Evolutionary conservation across 352 stramenopile species (phyloP), one percentile per base, ranked within the genome.

Genomic region (Phytophthora hybrid): DNA sequence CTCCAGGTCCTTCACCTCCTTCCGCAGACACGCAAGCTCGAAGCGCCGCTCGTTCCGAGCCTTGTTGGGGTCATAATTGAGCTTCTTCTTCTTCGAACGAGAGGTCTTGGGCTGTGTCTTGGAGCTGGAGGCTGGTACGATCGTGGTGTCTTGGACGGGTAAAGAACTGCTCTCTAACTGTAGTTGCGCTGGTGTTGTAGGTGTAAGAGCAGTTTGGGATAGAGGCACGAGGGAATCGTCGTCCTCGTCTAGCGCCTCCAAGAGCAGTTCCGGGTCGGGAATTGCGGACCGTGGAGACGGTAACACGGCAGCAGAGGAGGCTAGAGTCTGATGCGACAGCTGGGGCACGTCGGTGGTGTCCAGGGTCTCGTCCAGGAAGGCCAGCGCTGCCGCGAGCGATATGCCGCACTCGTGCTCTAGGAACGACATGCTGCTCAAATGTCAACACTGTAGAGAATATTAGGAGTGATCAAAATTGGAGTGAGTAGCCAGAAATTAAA

Each of bases 11-110:
- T 59, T 62, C 32, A 79, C 75, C 47, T 77, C 68, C 23, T 81
- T 77, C 37, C 74, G 66, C 44, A 83, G 44, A 29, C 74, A 80
- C 11, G 71, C 62, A 18, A 83, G 63, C 59, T 83, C 77, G 41
- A 82, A 72, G 26, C 66, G 39, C 10, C 77, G 77, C 41, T 75
- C 77, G 23, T 84, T 74, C 11, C 77, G 71, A 13, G 76, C 77
- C 37, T 72, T 74, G 23, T 82, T 82, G 6, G 71, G 71, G 62
- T 81, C 79, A 34, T 78, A 76, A 13, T 78, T 79, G 46, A 79
- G 69, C 37, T 69, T 73, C 65, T 80, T 78, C 68, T 78, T 82
- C 37, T 58, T 59, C 19, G 44, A 13, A 0, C 29, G 37, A 1
- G 10, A 21, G 6, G 52, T 60, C 59, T 74, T 74, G 29, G 29